These are phyloP conservation scores for Trypanosoma caninum DNA, from an alignment of 208 protist genomes.

Conservation along the genomic window DNA sequence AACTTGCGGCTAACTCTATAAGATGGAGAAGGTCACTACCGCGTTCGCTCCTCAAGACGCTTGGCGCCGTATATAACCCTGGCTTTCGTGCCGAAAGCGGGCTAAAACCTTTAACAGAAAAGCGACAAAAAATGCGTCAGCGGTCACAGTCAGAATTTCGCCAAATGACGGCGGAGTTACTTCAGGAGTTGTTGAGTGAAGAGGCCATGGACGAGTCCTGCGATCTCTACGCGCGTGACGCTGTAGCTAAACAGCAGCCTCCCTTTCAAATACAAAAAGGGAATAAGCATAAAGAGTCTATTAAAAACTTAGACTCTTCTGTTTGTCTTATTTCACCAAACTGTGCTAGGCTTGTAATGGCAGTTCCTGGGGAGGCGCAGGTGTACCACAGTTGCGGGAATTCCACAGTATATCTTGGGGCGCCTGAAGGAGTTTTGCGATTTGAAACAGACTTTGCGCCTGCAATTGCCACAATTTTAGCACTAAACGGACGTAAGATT, in stretches of 20 bases:
- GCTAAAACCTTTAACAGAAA: slow-evolving; percentile 27
- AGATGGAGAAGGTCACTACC: slow-evolving; percentile 51
- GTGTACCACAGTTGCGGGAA: slow-evolving; percentile 58
- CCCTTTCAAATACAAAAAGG: too few relatives aligned
- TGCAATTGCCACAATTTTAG: slow-evolving; percentile 53
- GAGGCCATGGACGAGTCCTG: slow-evolving; percentile 46
- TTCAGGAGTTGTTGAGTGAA: slow-evolving; percentile 39
- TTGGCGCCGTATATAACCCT: slow-evolving; percentile 41
- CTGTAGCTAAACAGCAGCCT: slow-evolving; percentile 52
- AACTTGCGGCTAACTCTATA: slow-evolving; percentile 50
- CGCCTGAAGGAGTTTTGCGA: slow-evolving; percentile 37
- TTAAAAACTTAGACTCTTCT: slow-evolving; percentile 9
- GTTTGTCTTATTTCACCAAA: slow-evolving; percentile 38
- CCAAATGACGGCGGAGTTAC: slow-evolving; percentile 41
- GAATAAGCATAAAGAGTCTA: background rate
- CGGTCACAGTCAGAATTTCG: slow-evolving; percentile 24
- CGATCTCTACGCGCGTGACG: slow-evolving; percentile 46
- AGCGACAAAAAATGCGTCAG: slow-evolving; percentile 14
- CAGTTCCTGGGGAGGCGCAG: slow-evolving; percentile 43
- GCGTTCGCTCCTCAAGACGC: slow-evolving; percentile 21
- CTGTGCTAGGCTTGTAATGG: slow-evolving; percentile 45
- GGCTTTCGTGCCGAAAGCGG: slow-evolving; percentile 27
- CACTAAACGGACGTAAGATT: slow-evolving; percentile 28
- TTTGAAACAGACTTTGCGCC: slow-evolving; percentile 67
- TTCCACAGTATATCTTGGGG: slow-evolving; percentile 45